Conservation (phyloP, 768 basidiomycete species). For the Podaxis sp. region DNA sequence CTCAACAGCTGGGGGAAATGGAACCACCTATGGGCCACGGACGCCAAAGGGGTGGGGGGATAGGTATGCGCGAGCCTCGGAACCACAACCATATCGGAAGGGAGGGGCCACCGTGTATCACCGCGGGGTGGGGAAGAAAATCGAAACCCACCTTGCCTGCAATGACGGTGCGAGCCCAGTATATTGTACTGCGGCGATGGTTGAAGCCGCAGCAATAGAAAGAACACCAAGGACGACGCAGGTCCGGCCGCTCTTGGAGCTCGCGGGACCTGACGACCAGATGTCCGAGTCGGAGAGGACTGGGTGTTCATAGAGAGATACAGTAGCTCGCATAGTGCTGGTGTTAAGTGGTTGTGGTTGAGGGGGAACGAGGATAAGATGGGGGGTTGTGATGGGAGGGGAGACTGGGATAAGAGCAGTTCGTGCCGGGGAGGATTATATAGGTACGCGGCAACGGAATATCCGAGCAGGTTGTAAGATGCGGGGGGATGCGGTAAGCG, state of each 20-base stretch:
- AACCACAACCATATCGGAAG: neutral
- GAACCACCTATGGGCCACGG: neutral
- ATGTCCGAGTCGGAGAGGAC: constrained; percentile 39
- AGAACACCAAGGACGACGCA: constrained; percentile 30
- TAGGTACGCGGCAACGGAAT: neutral
- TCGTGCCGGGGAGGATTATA: neutral
- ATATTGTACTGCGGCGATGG: constrained; percentile 32
- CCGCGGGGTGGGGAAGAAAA: constrained; percentile 11
- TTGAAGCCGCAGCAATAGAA: constrained; percentile 31
- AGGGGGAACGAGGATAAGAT: neutral
- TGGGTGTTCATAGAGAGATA: constrained; percentile 38
- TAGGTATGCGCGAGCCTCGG: neutral
- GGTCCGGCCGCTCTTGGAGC: constrained; percentile 22
- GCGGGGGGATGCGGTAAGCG: neutral
- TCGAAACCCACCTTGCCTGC: constrained; percentile 28
- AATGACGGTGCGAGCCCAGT: constrained; percentile 24
- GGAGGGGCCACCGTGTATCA: neutral
- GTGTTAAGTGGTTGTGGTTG: neutral
- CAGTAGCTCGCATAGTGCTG: constrained; percentile 36
- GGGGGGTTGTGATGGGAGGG: constrained; percentile 2
- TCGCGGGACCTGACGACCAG: constrained; percentile 32
- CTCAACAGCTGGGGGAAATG: neutral
- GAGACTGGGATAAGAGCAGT: neutral
- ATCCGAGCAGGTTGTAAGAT: neutral
- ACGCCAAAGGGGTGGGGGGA: neutral